Base-by-base conservation (phyloP, 495 filamentous ascomycete species). In the Chlorociboria aeruginascens region DNA sequence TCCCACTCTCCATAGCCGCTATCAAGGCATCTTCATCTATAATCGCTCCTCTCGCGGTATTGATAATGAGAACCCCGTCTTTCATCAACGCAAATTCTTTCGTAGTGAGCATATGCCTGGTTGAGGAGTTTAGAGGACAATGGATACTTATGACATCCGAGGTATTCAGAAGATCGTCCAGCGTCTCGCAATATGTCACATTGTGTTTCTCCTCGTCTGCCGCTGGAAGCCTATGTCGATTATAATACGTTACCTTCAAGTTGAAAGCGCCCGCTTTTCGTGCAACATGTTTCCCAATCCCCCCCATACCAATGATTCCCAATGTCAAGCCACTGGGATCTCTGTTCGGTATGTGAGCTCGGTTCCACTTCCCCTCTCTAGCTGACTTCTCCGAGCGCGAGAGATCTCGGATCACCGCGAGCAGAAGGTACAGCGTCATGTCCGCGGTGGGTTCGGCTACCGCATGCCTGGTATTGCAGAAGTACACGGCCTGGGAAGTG, bases 241-340 rank as follows among this genome's bases (percentile, higher is more conserved):
- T 70, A 2, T 70, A 45, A 8, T 70, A 70, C 32, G 45, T 49
- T 0, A 73, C 65, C 0, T 42, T 56, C 11, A 74, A 64, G 40
- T 69, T 70, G 28, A 64, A 66, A 7, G 73, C 82, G 41, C 68
- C 65, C 1, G 85, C 78, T 43, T 81, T 75, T 53, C 69, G 74
- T 36, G 79, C 76, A 49, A 92, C 71, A 53, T 85, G 78, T 71
- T 81, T 52, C 38, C 83, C 85, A 41, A 90, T 90, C 36, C 85
- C 86, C 29, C 86, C 86, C 73, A 89, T 85, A 0, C 86, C 86
- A 53, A 89, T 74, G 54, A 93, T 78, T n/a, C 81, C 81, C 3
- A 85, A 66, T 17, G 67, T 67, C 56, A 82, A 78, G 29, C 71
- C 73, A 45, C 74, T 61, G 10, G 81, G 81, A 57, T 85, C 82